phyloP scores from a whole-genome alignment of 1,284 basidiomycete species.

The Malassezia globosa region DNA sequence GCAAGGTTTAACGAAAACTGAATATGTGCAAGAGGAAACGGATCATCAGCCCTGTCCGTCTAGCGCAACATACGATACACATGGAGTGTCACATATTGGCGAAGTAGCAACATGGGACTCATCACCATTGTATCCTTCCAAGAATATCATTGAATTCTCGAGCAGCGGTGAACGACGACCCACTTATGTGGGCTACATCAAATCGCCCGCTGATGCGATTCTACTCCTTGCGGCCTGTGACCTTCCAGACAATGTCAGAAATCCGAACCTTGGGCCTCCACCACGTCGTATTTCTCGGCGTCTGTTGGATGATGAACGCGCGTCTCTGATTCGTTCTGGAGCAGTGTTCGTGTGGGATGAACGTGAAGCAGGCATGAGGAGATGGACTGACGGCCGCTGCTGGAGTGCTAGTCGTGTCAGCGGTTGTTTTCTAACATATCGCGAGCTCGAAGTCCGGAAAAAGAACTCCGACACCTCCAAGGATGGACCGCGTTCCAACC shows the following conservation, averaged over 20 bases:
- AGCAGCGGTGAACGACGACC: slow-evolving; percentile 32
- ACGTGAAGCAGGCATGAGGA: slow-evolving; percentile 48
- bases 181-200: slow-evolving; percentile 41
- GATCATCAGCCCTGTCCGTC: too few relatives aligned
- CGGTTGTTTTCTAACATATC: slow-evolving; percentile 51
- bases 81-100: too few relatives aligned
- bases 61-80: too few relatives aligned
- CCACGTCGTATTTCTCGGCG: slow-evolving; percentile 38
- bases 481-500: slow-evolving; percentile 32
- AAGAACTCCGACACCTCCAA: slow-evolving; percentile 26
- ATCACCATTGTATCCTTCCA: too few relatives aligned
- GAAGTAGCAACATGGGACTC: too few relatives aligned
- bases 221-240: slow-evolving; percentile 42
- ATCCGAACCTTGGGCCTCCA: slow-evolving; percentile 18
- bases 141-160: too few relatives aligned
- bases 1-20: too few relatives aligned
- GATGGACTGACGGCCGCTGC: slow-evolving; percentile 51
- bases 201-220: slow-evolving; percentile 43
- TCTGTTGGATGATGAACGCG: slow-evolving; percentile 39
- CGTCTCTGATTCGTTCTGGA: slow-evolving; percentile 35
- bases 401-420: slow-evolving; percentile 52
- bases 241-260: slow-evolving; percentile 16
- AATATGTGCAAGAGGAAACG: too few relatives aligned
- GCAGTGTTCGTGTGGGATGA: slow-evolving; percentile 46
- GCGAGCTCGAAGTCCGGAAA: slow-evolving; percentile 44